Percentiles rank a stretch among this genome's conserved stretches.
These are phyloP conservation scores for Mercurialis annua DNA, from an alignment of 345 rosid genomes.

Conservation along the genomic window DNA sequence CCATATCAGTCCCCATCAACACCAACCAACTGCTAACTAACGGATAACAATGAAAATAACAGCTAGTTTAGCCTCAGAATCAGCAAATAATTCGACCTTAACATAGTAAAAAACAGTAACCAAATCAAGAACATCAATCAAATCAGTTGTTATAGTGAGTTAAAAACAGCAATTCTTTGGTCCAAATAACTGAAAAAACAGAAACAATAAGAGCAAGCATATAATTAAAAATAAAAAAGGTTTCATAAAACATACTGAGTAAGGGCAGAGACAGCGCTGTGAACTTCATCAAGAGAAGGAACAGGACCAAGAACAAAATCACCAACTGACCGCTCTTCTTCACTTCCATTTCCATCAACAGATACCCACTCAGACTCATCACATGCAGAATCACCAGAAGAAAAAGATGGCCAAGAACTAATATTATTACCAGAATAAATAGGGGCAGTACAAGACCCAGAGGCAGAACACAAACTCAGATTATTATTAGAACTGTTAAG, in stretches of 20 bases:
- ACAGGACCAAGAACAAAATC: constrained; percentile 49
- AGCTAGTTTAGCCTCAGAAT: background rate
- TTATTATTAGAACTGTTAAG: constrained; percentile 20
- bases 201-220: background rate
- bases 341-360: constrained; percentile 28
- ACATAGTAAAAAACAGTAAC: background rate
- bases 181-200: background rate
- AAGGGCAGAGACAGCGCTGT: constrained; percentile 69
- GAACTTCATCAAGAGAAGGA: constrained; percentile 76
- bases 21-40: background rate
- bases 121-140: background rate
- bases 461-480: constrained; percentile 37
- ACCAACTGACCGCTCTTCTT: constrained; percentile 28
- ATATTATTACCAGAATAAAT: constrained; percentile 16
- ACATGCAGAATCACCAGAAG: constrained; percentile 16
- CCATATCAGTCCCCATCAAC: no score
- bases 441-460: constrained; percentile 33
- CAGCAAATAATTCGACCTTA: background rate
- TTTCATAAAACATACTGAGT: constrained; percentile 56
- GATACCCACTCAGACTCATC: constrained; percentile 75
- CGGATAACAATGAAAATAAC: background rate
- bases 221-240: background rate
- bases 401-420: constrained; percentile 30
- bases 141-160: no score
- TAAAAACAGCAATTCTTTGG: no score